phyloP scores from a whole-genome alignment of 768 basidiomycete species.

The Mycena vitilis region DNA sequence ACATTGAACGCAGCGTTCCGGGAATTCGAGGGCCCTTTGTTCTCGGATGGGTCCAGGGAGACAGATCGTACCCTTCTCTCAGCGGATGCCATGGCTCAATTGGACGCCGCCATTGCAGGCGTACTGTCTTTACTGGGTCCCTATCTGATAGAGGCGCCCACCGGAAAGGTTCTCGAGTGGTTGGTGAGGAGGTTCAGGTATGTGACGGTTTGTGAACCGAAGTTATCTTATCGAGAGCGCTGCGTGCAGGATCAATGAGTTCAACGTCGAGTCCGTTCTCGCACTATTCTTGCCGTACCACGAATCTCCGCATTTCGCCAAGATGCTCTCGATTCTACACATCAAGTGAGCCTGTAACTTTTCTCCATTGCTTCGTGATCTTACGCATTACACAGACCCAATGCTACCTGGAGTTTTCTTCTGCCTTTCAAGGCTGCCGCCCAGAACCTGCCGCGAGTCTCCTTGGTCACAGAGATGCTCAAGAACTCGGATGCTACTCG shows the following conservation, averaged over 20 bases:
- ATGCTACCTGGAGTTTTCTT: conserved; percentile 76
- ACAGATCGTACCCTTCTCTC: conserved; percentile 84
- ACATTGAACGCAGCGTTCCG: conserved; percentile 68
- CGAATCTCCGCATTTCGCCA: conserved; percentile 93
- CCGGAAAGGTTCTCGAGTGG: conserved; percentile 93
- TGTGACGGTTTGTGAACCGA: conserved; percentile 34
- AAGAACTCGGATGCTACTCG: conserved; percentile 77
- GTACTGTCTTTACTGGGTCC: conserved; percentile 82
- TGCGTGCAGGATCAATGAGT: conserved; percentile 83
- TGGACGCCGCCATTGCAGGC: conserved; percentile 70
- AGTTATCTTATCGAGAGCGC: conserved; percentile 16
- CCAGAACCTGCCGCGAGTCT: conserved; percentile 76
- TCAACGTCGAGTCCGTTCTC: conserved; percentile 85
- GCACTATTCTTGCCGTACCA: conserved; percentile 94
- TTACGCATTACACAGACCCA: conserved; percentile 54
- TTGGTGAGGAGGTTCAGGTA: conserved; percentile 93
- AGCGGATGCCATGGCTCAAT: conserved; percentile 66
- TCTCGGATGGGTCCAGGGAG: conserved; percentile 81
- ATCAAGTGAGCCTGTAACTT: conserved; percentile 60
- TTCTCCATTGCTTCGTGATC: conserved; percentile 4
- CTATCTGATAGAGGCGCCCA: conserved; percentile 83
- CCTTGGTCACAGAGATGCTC: conserved; percentile 83
- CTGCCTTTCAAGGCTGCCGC: conserved; percentile 81
- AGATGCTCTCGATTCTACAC: conserved; percentile 89
- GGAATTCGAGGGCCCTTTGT: conserved; percentile 76